phyloP scores from a whole-genome alignment of 371 early-diverging fungal species.

The Mucor indicus region DNA sequence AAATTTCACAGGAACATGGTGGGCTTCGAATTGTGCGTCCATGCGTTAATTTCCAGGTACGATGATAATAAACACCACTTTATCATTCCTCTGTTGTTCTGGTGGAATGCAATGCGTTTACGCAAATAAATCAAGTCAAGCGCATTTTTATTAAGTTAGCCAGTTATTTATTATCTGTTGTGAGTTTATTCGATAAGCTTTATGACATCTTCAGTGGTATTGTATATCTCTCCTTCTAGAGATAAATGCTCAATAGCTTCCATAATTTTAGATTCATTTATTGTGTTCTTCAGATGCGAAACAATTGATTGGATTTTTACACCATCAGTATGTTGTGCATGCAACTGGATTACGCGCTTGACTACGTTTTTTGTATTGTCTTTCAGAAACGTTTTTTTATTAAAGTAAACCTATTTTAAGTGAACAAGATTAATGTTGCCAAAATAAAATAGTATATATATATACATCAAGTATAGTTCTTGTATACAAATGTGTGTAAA shows the following conservation, averaged over 20 bases:
- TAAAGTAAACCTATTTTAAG: neutral
- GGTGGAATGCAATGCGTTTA: no score
- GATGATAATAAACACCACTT: no score
- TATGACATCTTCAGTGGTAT: neutral
- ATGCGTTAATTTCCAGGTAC: no score
- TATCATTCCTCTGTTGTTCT: no score
- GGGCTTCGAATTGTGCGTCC: no score
- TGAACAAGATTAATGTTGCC: neutral
- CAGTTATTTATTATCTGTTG: neutral
- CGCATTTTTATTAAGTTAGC: no score
- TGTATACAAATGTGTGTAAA: slow-evolving; percentile 1
- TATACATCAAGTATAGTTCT: neutral
- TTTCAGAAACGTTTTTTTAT: no score
- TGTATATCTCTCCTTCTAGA: neutral
- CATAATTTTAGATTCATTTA: neutral
- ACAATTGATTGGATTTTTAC: neutral
- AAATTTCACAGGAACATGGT: no score
- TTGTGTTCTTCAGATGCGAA: neutral
- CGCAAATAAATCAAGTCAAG: no score
- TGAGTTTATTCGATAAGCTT: neutral
- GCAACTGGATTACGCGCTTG: neutral
- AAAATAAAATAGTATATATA: neutral
- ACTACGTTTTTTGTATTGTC: neutral
- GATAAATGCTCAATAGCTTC: neutral
- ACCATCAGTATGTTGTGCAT: neutral